phyloP scores from a whole-genome alignment of 225 moss, liverwort and hornwort genomes.

The Bryoerythrophyllum caledonicum region DNA sequence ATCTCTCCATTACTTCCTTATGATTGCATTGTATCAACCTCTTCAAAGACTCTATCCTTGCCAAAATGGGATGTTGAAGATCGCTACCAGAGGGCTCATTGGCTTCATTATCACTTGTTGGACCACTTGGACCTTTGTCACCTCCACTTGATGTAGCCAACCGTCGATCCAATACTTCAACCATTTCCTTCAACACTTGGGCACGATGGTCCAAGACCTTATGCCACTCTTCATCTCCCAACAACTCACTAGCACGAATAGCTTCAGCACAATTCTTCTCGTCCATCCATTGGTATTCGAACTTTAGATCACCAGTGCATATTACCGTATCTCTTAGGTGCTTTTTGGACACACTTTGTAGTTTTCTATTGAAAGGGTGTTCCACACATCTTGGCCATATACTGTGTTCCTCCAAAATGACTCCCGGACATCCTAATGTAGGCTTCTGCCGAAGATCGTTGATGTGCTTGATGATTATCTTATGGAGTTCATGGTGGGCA shows the following conservation, averaged over 20 bases:
- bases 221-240: not conserved
- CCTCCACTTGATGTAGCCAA: not conserved
- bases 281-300: not conserved
- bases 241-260: fast-evolving
- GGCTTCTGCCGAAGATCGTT: not conserved
- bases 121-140: fast-evolving
- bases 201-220: not conserved
- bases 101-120: not conserved
- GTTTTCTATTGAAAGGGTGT: not conserved
- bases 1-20: too few species aligned
- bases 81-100: fast-evolving
- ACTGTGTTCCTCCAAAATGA: not conserved
- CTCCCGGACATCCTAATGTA: slow-evolving; percentile 13
- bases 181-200: not conserved
- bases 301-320: not conserved
- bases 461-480: not conserved
- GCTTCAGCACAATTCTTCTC: fast-evolving
- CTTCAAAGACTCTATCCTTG: not conserved
- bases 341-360: not conserved
- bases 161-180: not conserved
- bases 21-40: not conserved
- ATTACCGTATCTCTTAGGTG: not conserved
- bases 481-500: not conserved
- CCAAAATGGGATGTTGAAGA: not conserved
- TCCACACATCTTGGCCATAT: not conserved